Conservation (phyloP, 352 stramenopile genomes). For the Globisporangium irregulare region DNA sequence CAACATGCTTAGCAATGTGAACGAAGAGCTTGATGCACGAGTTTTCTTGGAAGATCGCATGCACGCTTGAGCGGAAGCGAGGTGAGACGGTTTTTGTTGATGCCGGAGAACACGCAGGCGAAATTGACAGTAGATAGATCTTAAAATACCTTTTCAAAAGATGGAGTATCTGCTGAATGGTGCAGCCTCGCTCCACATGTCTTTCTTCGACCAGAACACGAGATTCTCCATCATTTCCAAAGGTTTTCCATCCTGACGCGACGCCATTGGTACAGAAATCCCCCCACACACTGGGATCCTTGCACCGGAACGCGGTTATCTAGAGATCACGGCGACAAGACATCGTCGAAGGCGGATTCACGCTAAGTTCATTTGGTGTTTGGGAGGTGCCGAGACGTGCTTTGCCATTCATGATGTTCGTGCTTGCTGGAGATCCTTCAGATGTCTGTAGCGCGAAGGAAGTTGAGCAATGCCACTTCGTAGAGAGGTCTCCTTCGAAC, state of each 20-base stretch:
- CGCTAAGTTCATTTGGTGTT: conserved; percentile 1
- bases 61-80: not conserved
- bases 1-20: conserved; percentile 23
- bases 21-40: conserved; percentile 19
- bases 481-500: not conserved
- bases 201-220: not conserved
- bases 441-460: not conserved
- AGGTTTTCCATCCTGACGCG: conserved; percentile 6
- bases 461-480: conserved; percentile 8
- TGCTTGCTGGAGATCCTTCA: not conserved
- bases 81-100: not conserved
- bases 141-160: conserved; percentile 9
- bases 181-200: conserved; percentile 1
- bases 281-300: conserved; percentile 1
- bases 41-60: conserved; percentile 12
- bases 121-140: conserved; percentile 9
- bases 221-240: not conserved
- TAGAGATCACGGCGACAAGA: conserved; percentile 11
- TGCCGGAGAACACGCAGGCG: not conserved
- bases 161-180: conserved; percentile 7
- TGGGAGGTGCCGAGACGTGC: not conserved
- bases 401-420: conserved; percentile 6
- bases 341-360: not conserved
- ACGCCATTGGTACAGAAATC: conserved; percentile 11
- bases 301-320: conserved; percentile 5